Conservation (phyloP, 1,284 basidiomycete species). For the Boletus putidus region DNA sequence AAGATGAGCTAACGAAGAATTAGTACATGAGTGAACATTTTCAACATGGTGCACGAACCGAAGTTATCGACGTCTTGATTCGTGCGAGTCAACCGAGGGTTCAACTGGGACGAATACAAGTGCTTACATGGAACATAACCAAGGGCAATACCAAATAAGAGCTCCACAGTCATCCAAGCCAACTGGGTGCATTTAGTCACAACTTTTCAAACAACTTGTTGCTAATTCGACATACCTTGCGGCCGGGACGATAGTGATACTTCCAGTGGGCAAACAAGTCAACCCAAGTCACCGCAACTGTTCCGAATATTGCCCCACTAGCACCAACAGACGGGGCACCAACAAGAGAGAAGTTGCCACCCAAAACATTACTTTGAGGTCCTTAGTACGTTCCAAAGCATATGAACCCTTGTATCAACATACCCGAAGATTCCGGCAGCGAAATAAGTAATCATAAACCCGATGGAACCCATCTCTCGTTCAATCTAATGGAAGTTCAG, state of each 20-base stretch:
- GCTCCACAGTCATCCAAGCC: slow-evolving; percentile 80
- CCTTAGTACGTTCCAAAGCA: slow-evolving; percentile 6
- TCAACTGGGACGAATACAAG: background rate
- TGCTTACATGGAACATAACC: slow-evolving; percentile 78
- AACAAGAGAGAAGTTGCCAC: slow-evolving; percentile 88
- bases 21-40: background rate
- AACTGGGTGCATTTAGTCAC: slow-evolving; percentile 46
- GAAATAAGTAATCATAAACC: slow-evolving; percentile 83
- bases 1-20: slow-evolving; percentile 56
- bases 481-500: slow-evolving; percentile 58
- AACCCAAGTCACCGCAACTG: slow-evolving; percentile 83
- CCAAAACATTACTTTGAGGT: slow-evolving; percentile 68
- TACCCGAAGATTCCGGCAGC: slow-evolving; percentile 90
- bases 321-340: slow-evolving; percentile 94
- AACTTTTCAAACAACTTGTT: background rate
- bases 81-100: slow-evolving; percentile 15
- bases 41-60: slow-evolving; percentile 44
- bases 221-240: slow-evolving; percentile 55
- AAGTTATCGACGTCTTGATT: slow-evolving; percentile 73
- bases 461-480: slow-evolving; percentile 80
- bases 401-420: slow-evolving; percentile 20
- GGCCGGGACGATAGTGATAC: slow-evolving; percentile 76
- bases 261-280: slow-evolving; percentile 94
- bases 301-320: slow-evolving; percentile 92
- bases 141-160: slow-evolving; percentile 81